Base-by-base conservation (phyloP, 2,329 filamentous ascomycete genomes). In the Coniella vitis region DNA sequence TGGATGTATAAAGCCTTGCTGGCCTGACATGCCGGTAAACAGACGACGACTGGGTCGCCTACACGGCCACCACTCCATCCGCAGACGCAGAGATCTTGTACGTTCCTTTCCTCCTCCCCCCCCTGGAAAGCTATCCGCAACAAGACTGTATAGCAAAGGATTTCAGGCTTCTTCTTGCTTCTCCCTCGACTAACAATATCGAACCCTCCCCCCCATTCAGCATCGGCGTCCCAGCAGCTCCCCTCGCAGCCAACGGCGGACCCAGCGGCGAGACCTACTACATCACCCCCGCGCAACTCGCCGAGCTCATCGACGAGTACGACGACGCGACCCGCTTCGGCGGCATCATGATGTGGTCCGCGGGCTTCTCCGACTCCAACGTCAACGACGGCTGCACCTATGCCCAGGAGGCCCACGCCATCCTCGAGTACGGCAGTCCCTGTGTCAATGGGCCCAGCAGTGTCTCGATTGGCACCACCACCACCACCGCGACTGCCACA, bases 301-400 rank as follows among this genome's bases (percentile, higher is more conserved):
- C 62, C 1, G 52, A 49, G 12, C 61, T 65, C 34, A 58, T 66
- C 10, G 56, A 46, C 42, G 52, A 65, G 17, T 56, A 60, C 48
- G 60, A 57, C 53, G 55, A 34, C 40, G 57, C 63, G 32, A 44
- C 57, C 7, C 55, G 61, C 13, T 66, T 68, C 45, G 64, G 65
- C 12, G 65, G 65, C 19, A 55, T 68, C 48, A 68, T 68, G 68
- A 65, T 69, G 63, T 71, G 68, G 67, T 61, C 61, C 20, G 68
- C 68, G 8, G 67, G 65, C 1, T 70, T 67, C 50, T 69, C 66
- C 1, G 68, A 71, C 55, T 40, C 45, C 13, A 47, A 47, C 38
- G 45, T 47, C 2, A 40, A 59, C 46, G 60, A 68, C 49, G 65
- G 64, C 3, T 69, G 67, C 57, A 71, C 59, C 14, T 71, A 68